Conservation (phyloP, 371 early-diverging fungal species). For the Mucor piriformis region DNA sequence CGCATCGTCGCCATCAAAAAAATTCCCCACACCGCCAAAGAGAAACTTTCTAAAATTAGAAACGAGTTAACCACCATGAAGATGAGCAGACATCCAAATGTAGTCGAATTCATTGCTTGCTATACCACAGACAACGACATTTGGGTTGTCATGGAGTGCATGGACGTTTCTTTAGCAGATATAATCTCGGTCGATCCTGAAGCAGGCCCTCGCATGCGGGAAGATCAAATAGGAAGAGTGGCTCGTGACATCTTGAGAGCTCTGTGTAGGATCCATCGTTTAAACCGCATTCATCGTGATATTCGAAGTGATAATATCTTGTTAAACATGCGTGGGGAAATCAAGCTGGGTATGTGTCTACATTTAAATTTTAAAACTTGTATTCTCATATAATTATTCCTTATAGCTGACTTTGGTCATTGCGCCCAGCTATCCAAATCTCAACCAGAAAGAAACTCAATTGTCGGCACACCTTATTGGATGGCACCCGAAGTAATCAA, state of each 20-base stretch:
- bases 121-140: slow-evolving; percentile 63
- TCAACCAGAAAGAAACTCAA: slow-evolving; percentile 68
- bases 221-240: slow-evolving; percentile 67
- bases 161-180: slow-evolving; percentile 82
- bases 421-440: slow-evolving; percentile 66
- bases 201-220: slow-evolving; percentile 49
- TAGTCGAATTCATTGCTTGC: slow-evolving; percentile 74
- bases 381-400: background rate
- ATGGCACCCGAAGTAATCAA: slow-evolving; percentile 96
- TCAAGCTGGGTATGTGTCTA: slow-evolving; percentile 61
- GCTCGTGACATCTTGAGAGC: slow-evolving; percentile 85
- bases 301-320: slow-evolving; percentile 86
- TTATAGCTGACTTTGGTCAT: slow-evolving; percentile 72
- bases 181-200: slow-evolving; percentile 66
- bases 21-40: slow-evolving; percentile 61
- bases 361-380: background rate
- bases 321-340: slow-evolving; percentile 69
- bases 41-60: slow-evolving; percentile 69
- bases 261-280: slow-evolving; percentile 87
- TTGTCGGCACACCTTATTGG: slow-evolving; percentile 90
- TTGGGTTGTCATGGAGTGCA: slow-evolving; percentile 79
- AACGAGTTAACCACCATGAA: slow-evolving; percentile 76
- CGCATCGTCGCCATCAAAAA: slow-evolving; percentile 74
- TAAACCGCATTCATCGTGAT: slow-evolving; percentile 94
- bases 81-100: slow-evolving; percentile 68